phyloP scores from a whole-genome alignment of 2,329 filamentous ascomycete genomes.

The Arthrobotrys conoides region DNA sequence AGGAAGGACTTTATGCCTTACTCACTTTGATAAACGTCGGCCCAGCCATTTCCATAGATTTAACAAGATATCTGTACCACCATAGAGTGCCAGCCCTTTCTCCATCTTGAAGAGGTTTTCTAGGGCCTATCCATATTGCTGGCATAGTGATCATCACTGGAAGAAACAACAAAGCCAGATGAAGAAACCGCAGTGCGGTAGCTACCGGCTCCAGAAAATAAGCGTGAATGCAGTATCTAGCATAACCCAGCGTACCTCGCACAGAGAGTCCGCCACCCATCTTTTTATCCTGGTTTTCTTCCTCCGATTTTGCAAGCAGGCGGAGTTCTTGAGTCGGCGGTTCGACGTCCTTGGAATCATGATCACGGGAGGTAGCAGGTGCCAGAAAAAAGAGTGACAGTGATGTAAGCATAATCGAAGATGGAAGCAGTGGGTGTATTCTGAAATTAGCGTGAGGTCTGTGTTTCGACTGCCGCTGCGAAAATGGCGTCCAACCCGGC shows the following conservation, averaged over 20 bases:
- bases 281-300: conserved; percentile 6
- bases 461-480: background rate
- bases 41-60: conserved; percentile 90
- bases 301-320: conserved; percentile 37
- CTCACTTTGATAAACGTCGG: conserved; percentile 95
- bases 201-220: conserved; percentile 78
- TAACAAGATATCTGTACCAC: conserved; percentile 94
- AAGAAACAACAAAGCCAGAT: conserved; percentile 88
- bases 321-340: conserved; percentile 41
- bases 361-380: background rate
- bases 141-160: conserved; percentile 88
- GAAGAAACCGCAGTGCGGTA: conserved; percentile 88
- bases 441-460: background rate
- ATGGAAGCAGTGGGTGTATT: background rate
- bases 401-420: conserved; percentile 10
- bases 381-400: conserved; percentile 10
- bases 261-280: background rate
- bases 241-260: conserved; percentile 11
- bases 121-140: conserved; percentile 81
- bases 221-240: conserved; percentile 66
- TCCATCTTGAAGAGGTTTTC: conserved; percentile 76
- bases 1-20: background rate
- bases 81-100: conserved; percentile 86
- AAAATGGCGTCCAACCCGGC: background rate
- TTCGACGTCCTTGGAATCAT: background rate